Conservation (phyloP, 2,329 filamentous ascomycete genomes). For the Phialocephala sp. region DNA sequence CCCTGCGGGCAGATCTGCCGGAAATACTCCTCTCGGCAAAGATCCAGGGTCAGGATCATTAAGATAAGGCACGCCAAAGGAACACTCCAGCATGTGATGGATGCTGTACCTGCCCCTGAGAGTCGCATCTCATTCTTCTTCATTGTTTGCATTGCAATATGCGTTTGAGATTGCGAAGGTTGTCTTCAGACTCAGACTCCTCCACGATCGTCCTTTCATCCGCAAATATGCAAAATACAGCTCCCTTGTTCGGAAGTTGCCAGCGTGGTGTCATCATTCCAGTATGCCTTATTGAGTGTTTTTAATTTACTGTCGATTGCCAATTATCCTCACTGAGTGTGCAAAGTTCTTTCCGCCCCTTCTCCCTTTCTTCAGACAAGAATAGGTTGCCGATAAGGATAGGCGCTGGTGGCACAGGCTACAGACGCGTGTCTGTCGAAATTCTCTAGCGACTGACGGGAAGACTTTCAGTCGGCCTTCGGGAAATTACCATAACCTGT, state of each 20-base stretch:
- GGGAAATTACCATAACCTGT: background rate
- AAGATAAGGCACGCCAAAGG: slow-evolving; percentile 4
- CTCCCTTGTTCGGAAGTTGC: background rate
- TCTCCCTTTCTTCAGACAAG: background rate
- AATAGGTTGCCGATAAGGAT: slow-evolving; percentile 5
- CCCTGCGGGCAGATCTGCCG: background rate
- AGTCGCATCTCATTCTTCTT: slow-evolving; percentile 3
- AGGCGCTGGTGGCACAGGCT: background rate
- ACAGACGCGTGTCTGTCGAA: slow-evolving; percentile 5
- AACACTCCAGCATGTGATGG: slow-evolving; percentile 9
- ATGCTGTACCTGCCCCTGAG: slow-evolving; percentile 1
- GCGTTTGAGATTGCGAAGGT: slow-evolving; percentile 4
- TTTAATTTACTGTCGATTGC: slow-evolving; percentile 4
- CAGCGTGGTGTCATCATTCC: slow-evolving; percentile 1
- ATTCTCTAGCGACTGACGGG: background rate
- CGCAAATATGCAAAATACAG: slow-evolving; percentile 7
- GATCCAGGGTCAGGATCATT: slow-evolving; percentile 6
- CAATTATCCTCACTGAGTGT: slow-evolving; percentile 1
- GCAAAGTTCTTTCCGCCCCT: background rate
- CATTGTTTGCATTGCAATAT: slow-evolving; percentile 1
- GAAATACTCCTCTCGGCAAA: slow-evolving; percentile 12
- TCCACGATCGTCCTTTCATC: slow-evolving; percentile 8
- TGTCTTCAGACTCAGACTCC: background rate
- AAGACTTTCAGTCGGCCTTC: background rate
- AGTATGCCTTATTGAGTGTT: slow-evolving; percentile 5